Evolutionary conservation across 768 basidiomycete species (phyloP), one percentile per base, ranked within the genome.

Genomic region (Leccinum disarticulatum): DNA sequence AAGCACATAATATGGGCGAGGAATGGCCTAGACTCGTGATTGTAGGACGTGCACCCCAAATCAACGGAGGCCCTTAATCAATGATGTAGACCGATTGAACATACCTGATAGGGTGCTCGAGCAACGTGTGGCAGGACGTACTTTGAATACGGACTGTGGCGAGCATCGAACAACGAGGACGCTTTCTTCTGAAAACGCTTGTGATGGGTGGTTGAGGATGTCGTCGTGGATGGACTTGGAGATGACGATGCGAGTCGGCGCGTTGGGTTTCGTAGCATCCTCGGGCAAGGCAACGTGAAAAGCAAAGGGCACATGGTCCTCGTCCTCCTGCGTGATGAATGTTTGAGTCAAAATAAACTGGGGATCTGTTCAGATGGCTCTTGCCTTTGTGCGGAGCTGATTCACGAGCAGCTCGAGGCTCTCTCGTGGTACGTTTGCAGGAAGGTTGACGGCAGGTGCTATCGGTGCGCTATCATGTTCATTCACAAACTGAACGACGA

Each of bases 71-170:
- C 54, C 31, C 50, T 48, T 46, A 36, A 61, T 64, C 49, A 49
- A 56, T 41, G 52, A 11, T 4, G 51, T 27, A 35, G 22, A 33
- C 46, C 6, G 10, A 43, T 17, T 8, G 15, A 7, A 43, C 80
- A 58, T 67, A 89, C 93, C 94, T 60, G 89, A 88, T 28, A 98
- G 79, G 9, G 95, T 96, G 4, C 93, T 91, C 14, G 94, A 96
- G 73, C 96, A 99, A 66, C 97, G 78, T 25, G 94, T 95, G 8
- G 97, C 94, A 27, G 93, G 93, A 64, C 95, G 81, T 28, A 99
- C 96, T 60, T 88, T 86, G 76, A 98, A 99, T 4, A 98, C 90
- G 47, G 95, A 93, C 73, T 99, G 96, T 8, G 97, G 97, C 27
- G 96, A 87, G 73, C 96, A 98, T 66, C 88, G 85, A 25, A 98